Conservation (phyloP, 148 eudicot species). For the Camellia japonica region DNA sequence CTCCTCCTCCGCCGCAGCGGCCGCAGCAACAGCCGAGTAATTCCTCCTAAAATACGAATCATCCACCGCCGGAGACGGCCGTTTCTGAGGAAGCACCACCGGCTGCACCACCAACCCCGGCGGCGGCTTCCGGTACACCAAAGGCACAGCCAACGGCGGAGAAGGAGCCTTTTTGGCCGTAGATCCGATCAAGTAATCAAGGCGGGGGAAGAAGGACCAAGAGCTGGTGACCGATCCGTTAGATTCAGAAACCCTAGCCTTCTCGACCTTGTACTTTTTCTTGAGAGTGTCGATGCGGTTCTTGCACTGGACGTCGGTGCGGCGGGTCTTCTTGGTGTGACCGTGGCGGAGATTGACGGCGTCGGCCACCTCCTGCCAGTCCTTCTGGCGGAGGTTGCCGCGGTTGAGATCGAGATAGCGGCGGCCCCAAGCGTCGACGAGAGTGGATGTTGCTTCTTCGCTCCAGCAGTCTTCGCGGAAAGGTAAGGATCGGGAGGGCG, state of each 20-base stretch:
- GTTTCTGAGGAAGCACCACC: constrained; percentile 55
- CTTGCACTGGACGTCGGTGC: constrained; percentile 83
- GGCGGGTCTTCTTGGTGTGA: constrained; percentile 47
- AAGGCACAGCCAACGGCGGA: constrained; percentile 64
- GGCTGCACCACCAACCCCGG: constrained; percentile 19
- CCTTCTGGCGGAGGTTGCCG: constrained; percentile 74
- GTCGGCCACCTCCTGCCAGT: constrained; percentile 84
- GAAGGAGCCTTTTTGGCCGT: constrained; percentile 33
- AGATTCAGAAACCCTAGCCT: constrained; percentile 55
- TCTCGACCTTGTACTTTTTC: constrained; percentile 84
- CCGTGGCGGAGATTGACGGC: constrained; percentile 64
- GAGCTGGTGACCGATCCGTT: constrained; percentile 34
- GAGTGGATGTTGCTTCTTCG: constrained; percentile 71
- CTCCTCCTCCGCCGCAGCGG: constrained; percentile 45
- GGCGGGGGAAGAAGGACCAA: constrained; percentile 56
- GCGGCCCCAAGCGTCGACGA: constrained; percentile 75
- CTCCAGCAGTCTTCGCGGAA: constrained; percentile 78
- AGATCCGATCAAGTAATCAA: constrained; percentile 59
- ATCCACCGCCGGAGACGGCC: constrained; percentile 37
- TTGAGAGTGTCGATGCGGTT: constrained; percentile 79
- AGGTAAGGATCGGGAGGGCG: constrained; percentile 43
- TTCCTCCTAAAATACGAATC: constrained; percentile 67
- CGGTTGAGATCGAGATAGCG: constrained; percentile 68
- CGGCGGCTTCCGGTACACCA: constrained; percentile 23
- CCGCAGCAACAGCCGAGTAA: constrained; percentile 73